phyloP scores from a whole-genome alignment of 2,329 filamentous ascomycete species.

The Clarireedia paspali region DNA sequence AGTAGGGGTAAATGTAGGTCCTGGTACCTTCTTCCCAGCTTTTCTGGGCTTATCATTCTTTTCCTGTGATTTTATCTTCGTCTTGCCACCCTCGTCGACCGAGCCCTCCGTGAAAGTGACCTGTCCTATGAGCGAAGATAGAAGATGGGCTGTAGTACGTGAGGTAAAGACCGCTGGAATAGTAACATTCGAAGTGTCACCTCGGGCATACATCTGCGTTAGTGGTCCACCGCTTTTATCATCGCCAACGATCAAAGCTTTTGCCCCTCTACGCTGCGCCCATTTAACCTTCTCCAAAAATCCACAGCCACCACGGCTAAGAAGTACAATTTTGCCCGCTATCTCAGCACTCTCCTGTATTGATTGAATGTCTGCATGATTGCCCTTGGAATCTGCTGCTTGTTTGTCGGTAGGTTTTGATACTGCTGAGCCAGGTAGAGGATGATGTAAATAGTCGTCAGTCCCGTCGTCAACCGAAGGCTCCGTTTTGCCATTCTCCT shows the following conservation, averaged over 20 bases:
- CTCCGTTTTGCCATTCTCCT: constrained; percentile 20
- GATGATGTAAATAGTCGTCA: constrained; percentile 72
- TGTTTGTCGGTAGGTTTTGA: constrained; percentile 22
- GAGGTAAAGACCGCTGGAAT: constrained; percentile 95
- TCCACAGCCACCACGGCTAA: constrained; percentile 89
- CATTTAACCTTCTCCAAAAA: constrained; percentile 97
- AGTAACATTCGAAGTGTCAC: constrained; percentile 88
- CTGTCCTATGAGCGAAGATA: constrained; percentile 77
- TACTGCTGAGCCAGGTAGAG: constrained; percentile 32
- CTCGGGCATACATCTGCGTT: constrained; percentile 97
- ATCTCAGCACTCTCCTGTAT: constrained; percentile 91
- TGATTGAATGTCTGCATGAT: constrained; percentile 82
- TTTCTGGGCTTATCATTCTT: constrained; percentile 29
- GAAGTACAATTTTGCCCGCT: constrained; percentile 80
- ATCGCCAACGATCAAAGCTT: constrained; percentile 89
- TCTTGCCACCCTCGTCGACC: constrained; percentile 52
- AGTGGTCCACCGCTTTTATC: constrained; percentile 81
- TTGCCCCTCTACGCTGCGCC: constrained; percentile 83
- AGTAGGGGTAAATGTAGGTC: constrained; percentile 25
- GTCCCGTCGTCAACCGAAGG: constrained; percentile 60
- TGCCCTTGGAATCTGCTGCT: constrained; percentile 19
- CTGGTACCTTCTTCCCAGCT: constrained; percentile 15
- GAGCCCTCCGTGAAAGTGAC: constrained; percentile 55
- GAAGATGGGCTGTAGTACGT: constrained; percentile 83
- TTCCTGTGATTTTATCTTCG: constrained; percentile 43